Evolutionary conservation across 1,284 basidiomycete genomes (phyloP).

Genomic region (Puccinia polysora): DNA sequence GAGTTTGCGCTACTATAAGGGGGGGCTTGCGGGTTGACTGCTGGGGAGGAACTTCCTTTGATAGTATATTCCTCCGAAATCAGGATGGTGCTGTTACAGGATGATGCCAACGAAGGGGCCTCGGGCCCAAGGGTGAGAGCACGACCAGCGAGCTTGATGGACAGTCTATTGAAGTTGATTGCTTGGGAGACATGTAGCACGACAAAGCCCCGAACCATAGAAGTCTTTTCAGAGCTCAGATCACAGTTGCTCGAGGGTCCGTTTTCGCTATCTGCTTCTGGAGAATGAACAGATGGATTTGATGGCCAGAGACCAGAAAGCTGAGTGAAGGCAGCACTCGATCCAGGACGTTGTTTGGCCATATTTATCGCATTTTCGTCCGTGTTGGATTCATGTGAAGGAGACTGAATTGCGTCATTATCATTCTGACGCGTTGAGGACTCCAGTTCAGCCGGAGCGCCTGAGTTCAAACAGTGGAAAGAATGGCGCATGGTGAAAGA

Average conservation of each 20-base stretch:
- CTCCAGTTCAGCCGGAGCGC: no score
- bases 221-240: conserved; percentile 3
- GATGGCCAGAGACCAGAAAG: conserved; percentile 3
- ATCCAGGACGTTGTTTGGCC: conserved; percentile 7
- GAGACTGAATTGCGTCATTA: not conserved
- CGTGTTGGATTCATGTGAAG: not conserved
- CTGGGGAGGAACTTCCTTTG: not conserved
- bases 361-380: not conserved
- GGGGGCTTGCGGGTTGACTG: not conserved
- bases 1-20: not conserved
- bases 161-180: conserved; percentile 15
- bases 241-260: not conserved
- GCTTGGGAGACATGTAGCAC: conserved; percentile 15
- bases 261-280: not conserved
- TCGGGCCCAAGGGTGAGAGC: conserved; percentile 9
- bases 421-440: conserved; percentile 5
- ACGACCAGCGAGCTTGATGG: conserved; percentile 1
- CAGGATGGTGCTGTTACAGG: conserved; percentile 7
- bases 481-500: no score
- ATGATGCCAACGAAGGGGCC: not conserved
- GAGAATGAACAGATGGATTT: not conserved
- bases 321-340: conserved; percentile 2
- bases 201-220: conserved; percentile 14
- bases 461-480: no score
- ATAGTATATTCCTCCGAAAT: conserved; percentile 23